A percentile compares a stretch with the other conserved stretches of the same genome.
Conservation (phyloP, 1,139 yeast genomes). For the Yamadazyma songkhlaensis region DNA sequence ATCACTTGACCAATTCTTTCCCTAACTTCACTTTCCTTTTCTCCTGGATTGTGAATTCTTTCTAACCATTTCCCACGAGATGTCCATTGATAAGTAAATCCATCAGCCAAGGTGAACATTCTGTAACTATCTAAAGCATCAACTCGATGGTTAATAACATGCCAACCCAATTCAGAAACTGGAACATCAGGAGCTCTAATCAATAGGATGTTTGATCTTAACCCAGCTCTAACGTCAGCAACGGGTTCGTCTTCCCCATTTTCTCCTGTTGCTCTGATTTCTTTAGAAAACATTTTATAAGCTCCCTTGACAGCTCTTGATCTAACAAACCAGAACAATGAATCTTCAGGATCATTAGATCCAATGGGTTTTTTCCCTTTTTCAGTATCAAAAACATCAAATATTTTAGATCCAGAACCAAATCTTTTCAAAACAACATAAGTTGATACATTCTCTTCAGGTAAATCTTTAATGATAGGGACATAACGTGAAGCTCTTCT, state of each 20-base stretch:
- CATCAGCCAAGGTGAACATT: slow-evolving; percentile 57
- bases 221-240: slow-evolving; percentile 58
- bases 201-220: slow-evolving; percentile 54
- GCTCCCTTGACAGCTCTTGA: slow-evolving; percentile 67
- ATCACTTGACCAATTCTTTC: slow-evolving; percentile 56
- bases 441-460: slow-evolving; percentile 28
- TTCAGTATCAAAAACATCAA: slow-evolving; percentile 51
- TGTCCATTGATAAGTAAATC: slow-evolving; percentile 64
- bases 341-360: slow-evolving; percentile 34
- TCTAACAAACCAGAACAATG: slow-evolving; percentile 51
- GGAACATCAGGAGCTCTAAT: slow-evolving; percentile 49
- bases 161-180: slow-evolving; percentile 62
- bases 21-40: slow-evolving; percentile 59
- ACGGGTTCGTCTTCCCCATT: slow-evolving; percentile 54
- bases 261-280: slow-evolving; percentile 36
- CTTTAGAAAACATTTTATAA: slow-evolving; percentile 51
- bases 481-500: slow-evolving; percentile 55
- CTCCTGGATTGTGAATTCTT: slow-evolving; percentile 53
- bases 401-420: slow-evolving; percentile 56
- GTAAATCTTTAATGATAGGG: slow-evolving; percentile 49
- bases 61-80: slow-evolving; percentile 57
- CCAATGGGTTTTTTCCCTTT: slow-evolving; percentile 33
- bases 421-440: slow-evolving; percentile 51
- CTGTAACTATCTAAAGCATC: slow-evolving; percentile 62
- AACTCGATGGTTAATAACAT: slow-evolving; percentile 54